phyloP scores from a whole-genome alignment of 805 yeast genomes.

The Ascoidea rubescens region DNA sequence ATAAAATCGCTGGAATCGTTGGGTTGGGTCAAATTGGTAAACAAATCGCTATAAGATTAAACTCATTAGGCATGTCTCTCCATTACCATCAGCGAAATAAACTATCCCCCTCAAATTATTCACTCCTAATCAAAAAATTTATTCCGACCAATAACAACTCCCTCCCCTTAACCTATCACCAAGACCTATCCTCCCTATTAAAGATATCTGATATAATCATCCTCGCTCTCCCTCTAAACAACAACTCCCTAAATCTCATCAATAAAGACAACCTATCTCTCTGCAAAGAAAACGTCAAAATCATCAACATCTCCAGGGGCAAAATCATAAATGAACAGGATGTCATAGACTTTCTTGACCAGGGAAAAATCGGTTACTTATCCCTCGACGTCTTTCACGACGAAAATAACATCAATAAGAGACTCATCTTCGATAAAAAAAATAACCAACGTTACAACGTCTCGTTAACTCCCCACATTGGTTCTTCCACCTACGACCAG shows the following conservation, averaged over 20 bases:
- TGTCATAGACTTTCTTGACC: constrained; percentile 37
- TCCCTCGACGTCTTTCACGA: constrained; percentile 67
- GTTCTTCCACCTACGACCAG: constrained; percentile 16
- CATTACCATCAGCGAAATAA: constrained; percentile 27
- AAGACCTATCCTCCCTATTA: constrained; percentile 10
- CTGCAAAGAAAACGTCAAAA: constrained; percentile 68
- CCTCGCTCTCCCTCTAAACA: constrained; percentile 25
- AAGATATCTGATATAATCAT: constrained; percentile 20
- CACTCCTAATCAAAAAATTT: constrained; percentile 15
- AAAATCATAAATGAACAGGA: constrained; percentile 61
- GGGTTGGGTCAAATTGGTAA: constrained; percentile 36
- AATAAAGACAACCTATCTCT: constrained; percentile 37
- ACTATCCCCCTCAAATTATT: constrained; percentile 16
- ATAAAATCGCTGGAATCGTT: constrained; percentile 29
- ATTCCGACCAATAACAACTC: constrained; percentile 14
- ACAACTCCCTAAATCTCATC: constrained; percentile 23
- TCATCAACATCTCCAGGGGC: constrained; percentile 82
- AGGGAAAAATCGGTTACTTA: constrained; percentile 52
- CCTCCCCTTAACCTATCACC: constrained; percentile 15
- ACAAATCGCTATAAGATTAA: constrained; percentile 27
- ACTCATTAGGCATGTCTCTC: constrained; percentile 29
- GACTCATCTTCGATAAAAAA: constrained; percentile 43
- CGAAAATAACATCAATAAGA: constrained; percentile 61
- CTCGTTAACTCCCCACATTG: constrained; percentile 84
- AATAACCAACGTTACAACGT: constrained; percentile 50